These are phyloP conservation scores for Rosa multiflora DNA, from an alignment of 306 rosid species.

Conservation along the genomic window DNA sequence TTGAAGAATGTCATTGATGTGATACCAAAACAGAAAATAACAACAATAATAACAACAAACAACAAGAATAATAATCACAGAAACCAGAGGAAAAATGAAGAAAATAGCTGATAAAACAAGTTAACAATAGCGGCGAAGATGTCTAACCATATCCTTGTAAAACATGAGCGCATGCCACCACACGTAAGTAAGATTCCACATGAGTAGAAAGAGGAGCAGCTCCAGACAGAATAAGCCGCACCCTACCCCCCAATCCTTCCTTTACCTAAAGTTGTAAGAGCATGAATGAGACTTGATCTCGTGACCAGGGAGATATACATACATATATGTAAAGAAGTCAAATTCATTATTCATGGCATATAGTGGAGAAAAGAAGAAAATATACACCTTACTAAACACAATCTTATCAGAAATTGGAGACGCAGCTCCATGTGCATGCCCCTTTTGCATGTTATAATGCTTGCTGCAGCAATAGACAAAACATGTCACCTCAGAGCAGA, in stretches of 20 bases:
- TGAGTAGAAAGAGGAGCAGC: conserved; percentile 90
- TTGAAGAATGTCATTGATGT: conserved; percentile 13
- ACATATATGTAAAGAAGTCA: background rate
- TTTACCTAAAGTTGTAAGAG: conserved; percentile 60
- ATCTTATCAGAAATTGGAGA: conserved; percentile 73
- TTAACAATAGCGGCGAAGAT: conserved; percentile 7
- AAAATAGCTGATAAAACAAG: background rate
- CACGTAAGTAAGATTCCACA: conserved; percentile 77
- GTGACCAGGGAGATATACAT: background rate
- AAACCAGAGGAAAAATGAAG: conserved; percentile 2
- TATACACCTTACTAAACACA: conserved; percentile 76
- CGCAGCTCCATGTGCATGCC: conserved; percentile 49
- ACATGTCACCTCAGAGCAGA: conserved; percentile 13
- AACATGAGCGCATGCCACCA: conserved; percentile 90
- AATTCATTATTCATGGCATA: conserved; percentile 6
- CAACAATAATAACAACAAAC: background rate
- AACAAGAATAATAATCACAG: background rate
- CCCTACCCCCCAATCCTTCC: conserved; percentile 88
- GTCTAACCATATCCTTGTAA: conserved; percentile 92
- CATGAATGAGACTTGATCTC: conserved; percentile 31
- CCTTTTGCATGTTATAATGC: conserved; percentile 66
- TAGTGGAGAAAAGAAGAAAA: conserved; percentile 2
- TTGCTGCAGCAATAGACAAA: conserved; percentile 53
- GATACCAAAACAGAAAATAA: conserved; percentile 8
- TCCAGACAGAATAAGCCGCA: conserved; percentile 89